Evolutionary conservation across 768 basidiomycete genomes (phyloP), one percentile per base, ranked within the genome.

Genomic region (Tylopilus plumbeoviolaceoides): DNA sequence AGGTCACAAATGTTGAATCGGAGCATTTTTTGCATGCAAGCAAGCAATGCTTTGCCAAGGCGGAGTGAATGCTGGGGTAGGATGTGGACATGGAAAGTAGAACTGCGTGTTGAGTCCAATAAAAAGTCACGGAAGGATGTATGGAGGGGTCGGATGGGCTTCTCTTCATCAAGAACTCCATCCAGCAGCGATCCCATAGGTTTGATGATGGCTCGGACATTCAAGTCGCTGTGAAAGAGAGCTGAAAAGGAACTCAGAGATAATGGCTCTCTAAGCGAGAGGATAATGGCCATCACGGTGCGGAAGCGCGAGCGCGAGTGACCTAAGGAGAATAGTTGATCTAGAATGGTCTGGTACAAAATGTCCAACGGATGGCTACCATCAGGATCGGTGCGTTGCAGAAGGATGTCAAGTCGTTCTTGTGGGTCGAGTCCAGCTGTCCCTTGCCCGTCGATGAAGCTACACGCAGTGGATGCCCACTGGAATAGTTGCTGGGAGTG

Each of bases 401-500:
- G 7, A 7, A 30, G 30, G 2, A 9, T 30, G 8, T 11, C 8
- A 30, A 30, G 10, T 7, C 30, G 30, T 7, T 30, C 10, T 8
- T 11, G 30, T 30, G 30, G 30, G 30, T 30, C 10, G 30, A 30
- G 30, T 30, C 30, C 30, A 30, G 10, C 30, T 7, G 30, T 30
- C 30, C 30, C 30, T 30, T 30, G 8, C 30, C 30, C 30, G 3
- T 30, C 30, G 30, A 30, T 30, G 30, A 30, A 30, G 10, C 4
- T 4, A 11, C 30, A 30, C 7, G 30, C 30, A 30, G 30, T 30
- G 30, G 30, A 30, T 8, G 30, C 62, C 66, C 62, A 61, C 50
- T 58, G 58, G 31, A 68, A 68, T 11, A 66, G 59, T 0, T 50
- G 55, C 9, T 65, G 57, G 4, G 66, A 63, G 2, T 44, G 56